Percentiles rank a stretch among this genome's conserved stretches.
Evolutionary conservation across 768 basidiomycete species (phyloP).

Genomic region (Udeniomyces megalosporus): DNA sequence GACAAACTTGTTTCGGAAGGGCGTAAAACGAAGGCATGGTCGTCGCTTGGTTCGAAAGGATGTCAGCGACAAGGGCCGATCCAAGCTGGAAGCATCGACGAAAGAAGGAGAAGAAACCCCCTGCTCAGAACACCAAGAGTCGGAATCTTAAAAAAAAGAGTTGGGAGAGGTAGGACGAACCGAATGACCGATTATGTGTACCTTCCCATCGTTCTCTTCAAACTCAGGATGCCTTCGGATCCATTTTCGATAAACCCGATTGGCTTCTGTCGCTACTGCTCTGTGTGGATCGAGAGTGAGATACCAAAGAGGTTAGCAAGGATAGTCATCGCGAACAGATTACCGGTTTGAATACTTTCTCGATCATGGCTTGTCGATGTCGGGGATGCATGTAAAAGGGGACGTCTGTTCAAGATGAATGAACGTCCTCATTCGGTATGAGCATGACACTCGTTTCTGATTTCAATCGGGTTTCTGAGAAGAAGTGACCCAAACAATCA

Average conservation of each 20-base stretch:
- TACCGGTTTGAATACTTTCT: not conserved
- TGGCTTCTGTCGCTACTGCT: constrained; percentile 25
- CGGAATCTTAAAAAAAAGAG: no score
- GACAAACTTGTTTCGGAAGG: constrained; percentile 27
- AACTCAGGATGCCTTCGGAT: constrained; percentile 34
- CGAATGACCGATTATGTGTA: constrained; percentile 35
- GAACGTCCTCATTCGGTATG: no score
- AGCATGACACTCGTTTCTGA: no score
- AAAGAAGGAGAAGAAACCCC: no score
- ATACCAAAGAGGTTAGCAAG: not conserved
- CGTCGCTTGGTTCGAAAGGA: constrained; percentile 35
- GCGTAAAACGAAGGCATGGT: constrained; percentile 30
- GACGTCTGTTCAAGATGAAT: no score
- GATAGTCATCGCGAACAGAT: no score
- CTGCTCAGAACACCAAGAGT: no score
- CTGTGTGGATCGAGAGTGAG: constrained; percentile 20
- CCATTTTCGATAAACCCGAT: constrained; percentile 34
- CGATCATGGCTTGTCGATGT: constrained; percentile 4
- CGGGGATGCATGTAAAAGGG: not conserved
- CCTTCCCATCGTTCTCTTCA: constrained; percentile 27
- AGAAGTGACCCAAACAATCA: no score
- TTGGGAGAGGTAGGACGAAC: no score
- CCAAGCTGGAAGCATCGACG: constrained; percentile 22
- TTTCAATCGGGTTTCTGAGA: no score
- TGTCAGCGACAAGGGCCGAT: constrained; percentile 32